Percentiles rank a stretch among this genome's conserved stretches.
Evolutionary conservation across 2,329 filamentous ascomycete genomes (phyloP).

Genomic region (Exserohilum rostratum): DNA sequence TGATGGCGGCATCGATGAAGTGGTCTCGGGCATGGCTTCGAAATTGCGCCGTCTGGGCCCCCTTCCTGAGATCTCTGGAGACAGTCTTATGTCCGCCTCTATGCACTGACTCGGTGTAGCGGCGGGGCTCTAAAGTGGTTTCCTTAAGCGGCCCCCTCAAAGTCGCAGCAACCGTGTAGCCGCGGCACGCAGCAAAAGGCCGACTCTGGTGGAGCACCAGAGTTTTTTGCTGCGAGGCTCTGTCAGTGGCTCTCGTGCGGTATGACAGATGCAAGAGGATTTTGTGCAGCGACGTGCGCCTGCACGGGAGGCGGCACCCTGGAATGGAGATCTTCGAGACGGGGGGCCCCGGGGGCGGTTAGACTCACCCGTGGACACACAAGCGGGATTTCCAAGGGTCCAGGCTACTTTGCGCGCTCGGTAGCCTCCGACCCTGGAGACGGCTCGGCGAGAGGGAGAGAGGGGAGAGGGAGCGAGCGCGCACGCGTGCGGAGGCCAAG

Average conservation of each 20-base stretch:
- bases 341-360: slow-evolving; percentile 11
- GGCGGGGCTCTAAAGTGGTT: slow-evolving; percentile 19
- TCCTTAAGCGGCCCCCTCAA: slow-evolving; percentile 2
- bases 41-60: slow-evolving; percentile 3
- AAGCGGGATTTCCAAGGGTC: slow-evolving; percentile 13
- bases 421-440: slow-evolving; percentile 5
- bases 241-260: slow-evolving; percentile 21
- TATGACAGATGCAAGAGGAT: slow-evolving; percentile 14
- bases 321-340: slow-evolving; percentile 17
- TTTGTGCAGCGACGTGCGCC: slow-evolving; percentile 14
- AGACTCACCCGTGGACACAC: slow-evolving; percentile 21
- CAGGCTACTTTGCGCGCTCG: slow-evolving; percentile 1
- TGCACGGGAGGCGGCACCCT: slow-evolving; percentile 25
- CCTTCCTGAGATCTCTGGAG: slow-evolving; percentile 8
- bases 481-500: too few species aligned
- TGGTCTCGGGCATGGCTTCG: slow-evolving; percentile 37
- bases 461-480: not conserved
- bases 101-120: slow-evolving; percentile 22
- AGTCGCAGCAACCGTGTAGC: not conserved
- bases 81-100: slow-evolving; percentile 14
- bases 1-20: slow-evolving; percentile 27
- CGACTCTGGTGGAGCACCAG: not conserved
- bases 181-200: slow-evolving; percentile 4
- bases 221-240: slow-evolving; percentile 1
- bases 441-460: not conserved